Base-by-base conservation (phyloP, 2,329 filamentous ascomycete genomes). In the Colletotrichum falcatum region DNA sequence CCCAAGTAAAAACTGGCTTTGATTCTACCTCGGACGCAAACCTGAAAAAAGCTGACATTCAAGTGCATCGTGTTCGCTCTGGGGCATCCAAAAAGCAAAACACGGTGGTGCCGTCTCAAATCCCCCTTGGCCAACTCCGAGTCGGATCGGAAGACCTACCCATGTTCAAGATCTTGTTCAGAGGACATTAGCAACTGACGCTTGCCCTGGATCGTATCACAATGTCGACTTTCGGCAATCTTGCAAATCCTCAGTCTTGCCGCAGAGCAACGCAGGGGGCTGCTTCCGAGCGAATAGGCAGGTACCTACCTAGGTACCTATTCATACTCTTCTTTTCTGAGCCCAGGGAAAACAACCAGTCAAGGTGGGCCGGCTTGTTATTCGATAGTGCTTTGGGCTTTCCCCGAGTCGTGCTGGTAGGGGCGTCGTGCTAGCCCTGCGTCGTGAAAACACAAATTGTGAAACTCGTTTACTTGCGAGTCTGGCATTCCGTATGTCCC, bases 361-460 rank as follows among this genome's bases (percentile, higher is more conserved):
- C 26, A 39, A 7, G 23, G n/a, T 39, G 30, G 28, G n/a, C 20
- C 33, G n/a, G 56, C 33, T 28, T n/a, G 20, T n/a, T n/a, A n/a
- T n/a, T n/a, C 28, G 46, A 35, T 39, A 49, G 66, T 66, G 66
- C 39, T 54, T 39, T 7, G 30, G 23, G 39, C 28, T 55, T 61
- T 48, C 28, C 49, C 26, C 53, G 16, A 49, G 30, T 37, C 51
- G 42, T 44, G 39, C 39, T 53, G 39, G 39, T 20, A 20, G 33
- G 62, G 30, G 42, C 48, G 42, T 48, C 48, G 37, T 51, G 37
- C 23, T 60, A 28, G 33, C 20, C 20, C 30, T 44, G 46, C 6
- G 44, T 59, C 39, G 28, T 8, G 8, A 20, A 14, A 12, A 16
- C 2, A 11, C 9, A 42, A 26, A 28, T 12, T 9, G 46, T 37